phyloP scores from a whole-genome alignment of 176 grass and related monocot species.

The Avena sativa region DNA sequence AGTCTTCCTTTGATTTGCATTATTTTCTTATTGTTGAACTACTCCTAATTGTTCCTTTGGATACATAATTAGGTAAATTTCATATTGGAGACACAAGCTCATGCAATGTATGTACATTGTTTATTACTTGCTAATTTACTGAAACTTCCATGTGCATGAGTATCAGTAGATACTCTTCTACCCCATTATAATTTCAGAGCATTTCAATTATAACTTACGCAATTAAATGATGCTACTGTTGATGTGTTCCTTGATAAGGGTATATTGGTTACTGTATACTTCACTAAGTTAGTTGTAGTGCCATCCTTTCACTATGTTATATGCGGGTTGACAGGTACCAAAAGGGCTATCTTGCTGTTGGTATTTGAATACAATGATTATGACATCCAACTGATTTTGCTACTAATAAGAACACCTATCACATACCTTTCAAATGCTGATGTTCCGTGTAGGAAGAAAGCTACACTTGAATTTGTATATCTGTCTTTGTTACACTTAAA shows the following conservation, averaged over 20 bases:
- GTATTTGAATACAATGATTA: conserved; percentile 33
- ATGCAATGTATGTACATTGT: neutral
- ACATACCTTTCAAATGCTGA: conserved; percentile 10
- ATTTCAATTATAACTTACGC: conserved; percentile 23
- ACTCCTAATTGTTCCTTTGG: neutral
- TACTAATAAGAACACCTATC: conserved; percentile 41
- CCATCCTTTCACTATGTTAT: neutral
- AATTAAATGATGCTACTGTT: conserved; percentile 26
- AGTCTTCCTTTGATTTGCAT: neutral
- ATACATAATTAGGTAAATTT: conserved; percentile 3
- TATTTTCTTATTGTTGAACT: neutral
- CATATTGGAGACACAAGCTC: neutral
- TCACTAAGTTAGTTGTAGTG: conserved; percentile 39
- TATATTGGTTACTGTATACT: conserved; percentile 34
- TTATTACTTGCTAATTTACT: conserved; percentile 20
- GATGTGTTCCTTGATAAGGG: conserved; percentile 29
- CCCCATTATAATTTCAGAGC: too few relatives aligned
- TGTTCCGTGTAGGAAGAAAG: neutral
- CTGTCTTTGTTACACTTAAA: conserved; percentile 4
- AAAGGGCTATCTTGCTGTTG: conserved; percentile 24
- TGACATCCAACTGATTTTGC: conserved; percentile 54
- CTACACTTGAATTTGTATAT: neutral
- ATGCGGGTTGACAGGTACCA: neutral
- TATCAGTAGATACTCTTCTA: conserved; percentile 4
- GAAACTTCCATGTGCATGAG: conserved; percentile 13